These are phyloP conservation scores for Moelleriella libera DNA, from an alignment of 2,329 filamentous ascomycete species.

Conservation along the genomic window DNA sequence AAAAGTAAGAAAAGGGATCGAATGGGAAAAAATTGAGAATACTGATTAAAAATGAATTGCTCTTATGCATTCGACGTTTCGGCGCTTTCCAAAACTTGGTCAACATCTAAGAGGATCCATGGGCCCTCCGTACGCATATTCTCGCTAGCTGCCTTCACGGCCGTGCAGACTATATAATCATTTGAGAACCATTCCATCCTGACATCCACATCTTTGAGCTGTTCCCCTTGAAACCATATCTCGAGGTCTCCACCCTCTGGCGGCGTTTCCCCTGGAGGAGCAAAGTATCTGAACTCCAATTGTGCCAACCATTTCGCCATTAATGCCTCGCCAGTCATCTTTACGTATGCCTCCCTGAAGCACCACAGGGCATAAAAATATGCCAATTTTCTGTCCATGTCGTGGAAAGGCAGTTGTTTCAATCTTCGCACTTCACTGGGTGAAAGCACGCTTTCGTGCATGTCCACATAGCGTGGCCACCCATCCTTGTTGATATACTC, in stretches of 20 bases:
- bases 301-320: conserved; percentile 58
- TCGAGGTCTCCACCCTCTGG: conserved; percentile 9
- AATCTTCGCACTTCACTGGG: conserved; percentile 47
- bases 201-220: conserved; percentile 19
- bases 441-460: conserved; percentile 58
- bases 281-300: conserved; percentile 53
- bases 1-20: no score
- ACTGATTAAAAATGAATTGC: neutral
- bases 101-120: conserved; percentile 19
- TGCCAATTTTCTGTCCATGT: conserved; percentile 35
- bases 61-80: conserved; percentile 13
- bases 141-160: conserved; percentile 25
- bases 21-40: neutral
- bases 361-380: conserved; percentile 70
- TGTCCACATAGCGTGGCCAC: conserved; percentile 54
- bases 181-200: conserved; percentile 26
- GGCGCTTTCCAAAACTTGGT: conserved; percentile 29
- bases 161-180: conserved; percentile 41
- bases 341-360: conserved; percentile 68
- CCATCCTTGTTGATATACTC: conserved; percentile 41
- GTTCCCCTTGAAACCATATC: conserved; percentile 15
- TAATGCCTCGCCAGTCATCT: conserved; percentile 68
- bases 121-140: conserved; percentile 14
- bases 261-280: conserved; percentile 30
- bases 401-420: conserved; percentile 26